Evolutionary conservation across 805 yeast genomes (phyloP), one percentile per base, ranked within the genome.

Genomic region (Zygoascus ofunaensis): DNA sequence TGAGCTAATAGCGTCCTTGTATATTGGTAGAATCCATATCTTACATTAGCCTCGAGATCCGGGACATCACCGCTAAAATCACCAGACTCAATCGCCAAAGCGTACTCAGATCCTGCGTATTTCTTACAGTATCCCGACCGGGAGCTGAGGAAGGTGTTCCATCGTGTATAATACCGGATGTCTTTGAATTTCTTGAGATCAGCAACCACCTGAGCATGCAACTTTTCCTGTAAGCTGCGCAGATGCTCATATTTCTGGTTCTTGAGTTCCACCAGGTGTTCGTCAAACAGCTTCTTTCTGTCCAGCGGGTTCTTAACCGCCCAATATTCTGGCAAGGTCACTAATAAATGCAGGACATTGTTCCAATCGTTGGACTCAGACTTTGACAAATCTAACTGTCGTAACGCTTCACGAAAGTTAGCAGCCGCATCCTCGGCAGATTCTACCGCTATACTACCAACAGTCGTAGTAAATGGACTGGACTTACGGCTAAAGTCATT

Each of bases 281-380:
- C 77, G 42, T 86, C 92, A 61, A 80, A 87, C 20, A 76, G 58
- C 21, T 65, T 65, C 52, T 77, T 76, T 44, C 89, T 72, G 50
- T 69, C 64, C 15, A 80, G 54, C 0, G 94, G 72, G 55, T 82
- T 84, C 4, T 68, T 63, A 2, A 85, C 61, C 4, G 69, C 61
- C 89, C 90, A 83, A 55, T 84, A 87, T 14, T 79, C 65, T 1
- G 80, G 75, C 50, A 81, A 79, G 2, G 55, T 58, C 15, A 82
- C 70, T 46, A 82, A 74, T 15, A 64, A 62, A 19, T 74, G 71
- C 63, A 87, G 77, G 1, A 83, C 81, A 46, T 68, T 68, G 40
- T 72, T 76, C 60, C 86, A 86, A 8, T 26, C 30, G 7, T 8
- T 12, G 0, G 92, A 72, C 14, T 24, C 23, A 24, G 18, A 14